phyloP scores from a whole-genome alignment of 768 basidiomycete genomes.

The Boletus coccyginus region DNA sequence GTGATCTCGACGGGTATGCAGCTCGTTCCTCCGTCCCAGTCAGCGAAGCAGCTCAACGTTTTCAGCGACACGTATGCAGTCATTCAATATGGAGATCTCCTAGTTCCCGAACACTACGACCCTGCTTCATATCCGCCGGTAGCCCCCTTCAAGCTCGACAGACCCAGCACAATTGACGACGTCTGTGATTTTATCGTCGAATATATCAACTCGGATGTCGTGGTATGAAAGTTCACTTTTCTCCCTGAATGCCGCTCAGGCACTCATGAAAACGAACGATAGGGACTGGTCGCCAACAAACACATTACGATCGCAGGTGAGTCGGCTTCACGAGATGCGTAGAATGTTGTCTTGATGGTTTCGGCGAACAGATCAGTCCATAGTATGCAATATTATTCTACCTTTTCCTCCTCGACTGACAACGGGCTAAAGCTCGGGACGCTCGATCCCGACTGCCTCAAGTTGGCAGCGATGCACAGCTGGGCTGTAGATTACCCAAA shows the following conservation, averaged over 20 bases:
- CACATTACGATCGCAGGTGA: slow-evolving; percentile 67
- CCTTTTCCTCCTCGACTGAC: neutral
- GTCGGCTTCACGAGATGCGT: slow-evolving; percentile 12
- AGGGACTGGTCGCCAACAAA: slow-evolving; percentile 69
- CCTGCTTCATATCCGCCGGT: slow-evolving; percentile 50
- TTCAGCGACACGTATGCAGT: slow-evolving; percentile 60
- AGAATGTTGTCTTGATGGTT: neutral
- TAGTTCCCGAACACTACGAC: slow-evolving; percentile 45
- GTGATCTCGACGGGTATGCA: slow-evolving; percentile 70
- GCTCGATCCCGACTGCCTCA: slow-evolving; percentile 51
- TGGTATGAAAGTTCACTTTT: slow-evolving; percentile 42
- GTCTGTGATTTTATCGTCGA: slow-evolving; percentile 78
- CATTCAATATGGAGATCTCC: slow-evolving; percentile 49
- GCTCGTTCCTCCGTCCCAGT: neutral
- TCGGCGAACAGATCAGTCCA: slow-evolving; percentile 57
- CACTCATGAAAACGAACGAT: slow-evolving; percentile 2
- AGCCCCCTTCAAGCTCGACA: slow-evolving; percentile 33
- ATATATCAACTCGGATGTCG: slow-evolving; percentile 76
- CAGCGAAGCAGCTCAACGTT: neutral
- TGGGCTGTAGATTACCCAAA: slow-evolving; percentile 79
- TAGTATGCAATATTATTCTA: slow-evolving; percentile 37
- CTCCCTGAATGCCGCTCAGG: neutral
- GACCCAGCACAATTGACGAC: slow-evolving; percentile 58
- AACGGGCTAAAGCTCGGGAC: slow-evolving; percentile 48
- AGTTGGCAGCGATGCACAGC: slow-evolving; percentile 52